Base-by-base conservation (phyloP, 345 rosid species). In the Sisymbrium altissimum region DNA sequence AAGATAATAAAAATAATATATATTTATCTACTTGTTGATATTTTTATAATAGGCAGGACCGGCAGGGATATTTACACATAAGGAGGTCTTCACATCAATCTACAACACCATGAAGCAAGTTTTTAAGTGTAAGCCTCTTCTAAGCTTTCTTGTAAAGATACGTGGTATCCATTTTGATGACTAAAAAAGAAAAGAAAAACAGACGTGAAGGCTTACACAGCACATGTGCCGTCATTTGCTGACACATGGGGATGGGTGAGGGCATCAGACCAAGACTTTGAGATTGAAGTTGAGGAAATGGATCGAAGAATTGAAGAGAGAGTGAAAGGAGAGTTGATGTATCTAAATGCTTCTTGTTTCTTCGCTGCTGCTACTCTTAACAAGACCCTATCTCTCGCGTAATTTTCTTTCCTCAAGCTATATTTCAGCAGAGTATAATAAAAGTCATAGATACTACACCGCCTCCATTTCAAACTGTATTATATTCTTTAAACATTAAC, bases 181-280 rank as follows among this genome's bases (percentile, higher is more conserved):
- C 9, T 43, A 23, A 23, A 23, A 1, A 23, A 23, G 25, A 23
- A 43, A 5, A 14, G 14, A 18, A 1, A 14, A 63, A 82, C 86
- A 93, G 98, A 90, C 73, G 98, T 90, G 66, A 76, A 82, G 58
- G 90, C 97, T 27, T 93, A 90, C 81, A 87, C 90, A 32, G 97
- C 97, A 71, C 98, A 93, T 30, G 93, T 93, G 11, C 98, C 98
- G 45, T 93, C 98, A 50, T 93, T 90, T 73, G 97, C 98, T 12
- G 97, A 93, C 55, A 93, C 97, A 7, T 93, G 98, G 98, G 97
- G 98, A 73, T 93, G 98, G 98, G 93, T 90, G 32, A 90, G 90
- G 97, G 98, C 97, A 19, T 90, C 98, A 0, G 98, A 93, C 53
- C 79, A 90, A 33, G 96, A 92, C 4, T 82, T 93, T 74, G 76